Percentiles rank a stretch among this genome's conserved stretches.
These are phyloP conservation scores for Tarenaya hassleriana DNA, from an alignment of 345 rosid species.

Conservation along the genomic window DNA sequence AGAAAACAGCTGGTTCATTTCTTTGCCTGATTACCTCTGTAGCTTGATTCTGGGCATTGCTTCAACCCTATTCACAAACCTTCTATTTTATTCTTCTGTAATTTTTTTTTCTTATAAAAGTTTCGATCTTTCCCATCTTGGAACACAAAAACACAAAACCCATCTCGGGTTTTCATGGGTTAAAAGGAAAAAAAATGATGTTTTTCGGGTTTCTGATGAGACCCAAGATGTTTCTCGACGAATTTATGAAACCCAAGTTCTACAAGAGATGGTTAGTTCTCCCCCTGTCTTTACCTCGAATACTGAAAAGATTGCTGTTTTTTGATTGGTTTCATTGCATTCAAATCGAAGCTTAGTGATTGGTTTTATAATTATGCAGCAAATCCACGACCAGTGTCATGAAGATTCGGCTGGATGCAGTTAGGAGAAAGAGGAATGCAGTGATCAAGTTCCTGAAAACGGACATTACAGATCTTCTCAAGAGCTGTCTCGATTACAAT, in stretches of 20 bases:
- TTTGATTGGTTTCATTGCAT: too few species aligned
- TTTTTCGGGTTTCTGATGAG: background rate
- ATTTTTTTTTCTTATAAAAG: too few species aligned
- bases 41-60: conserved; percentile 12
- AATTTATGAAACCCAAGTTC: conserved; percentile 25
- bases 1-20: conserved; percentile 4
- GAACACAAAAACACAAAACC: too few species aligned
- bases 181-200: too few species aligned
- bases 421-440: conserved; percentile 56
- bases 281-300: background rate
- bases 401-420: conserved; percentile 48
- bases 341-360: background rate
- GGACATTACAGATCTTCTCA: conserved; percentile 72
- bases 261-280: conserved; percentile 29
- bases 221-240: background rate
- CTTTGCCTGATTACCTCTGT: conserved; percentile 8
- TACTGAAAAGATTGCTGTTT: too few species aligned
- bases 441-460: conserved; percentile 46
- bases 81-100: background rate
- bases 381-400: conserved; percentile 47
- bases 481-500: conserved; percentile 40
- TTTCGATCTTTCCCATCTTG: too few species aligned
- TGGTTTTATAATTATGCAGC: conserved; percentile 32
- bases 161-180: too few species aligned
- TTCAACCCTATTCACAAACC: conserved; percentile 1